Evolutionary conservation across 768 basidiomycete genomes (phyloP).

Genomic region (Boletus tomentosulus): DNA sequence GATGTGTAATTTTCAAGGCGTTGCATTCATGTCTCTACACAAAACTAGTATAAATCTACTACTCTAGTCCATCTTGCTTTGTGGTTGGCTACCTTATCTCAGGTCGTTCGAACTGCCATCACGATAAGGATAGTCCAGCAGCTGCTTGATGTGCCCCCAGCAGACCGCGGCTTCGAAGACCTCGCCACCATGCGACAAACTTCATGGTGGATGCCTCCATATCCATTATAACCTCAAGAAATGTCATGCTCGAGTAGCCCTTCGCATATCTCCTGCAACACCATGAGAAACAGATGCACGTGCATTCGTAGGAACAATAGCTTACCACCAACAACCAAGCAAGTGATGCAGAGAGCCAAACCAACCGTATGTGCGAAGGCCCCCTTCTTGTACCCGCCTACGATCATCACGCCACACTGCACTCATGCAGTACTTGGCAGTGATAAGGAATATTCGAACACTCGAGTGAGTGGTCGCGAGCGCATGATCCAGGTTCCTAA

Average conservation of each 20-base stretch:
- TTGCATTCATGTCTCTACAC: neutral
- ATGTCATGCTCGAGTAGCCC: conserved; percentile 44
- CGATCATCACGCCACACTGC: conserved; percentile 77
- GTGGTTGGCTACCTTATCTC: neutral
- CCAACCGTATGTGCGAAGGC: conserved; percentile 43
- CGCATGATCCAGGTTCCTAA: conserved; percentile 75
- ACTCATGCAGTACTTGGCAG: conserved; percentile 80
- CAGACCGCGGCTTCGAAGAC: conserved; percentile 55
- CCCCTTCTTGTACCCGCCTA: conserved; percentile 45
- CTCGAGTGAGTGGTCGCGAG: conserved; percentile 85
- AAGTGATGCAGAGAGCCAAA: conserved; percentile 46
- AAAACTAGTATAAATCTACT: conserved; percentile 2
- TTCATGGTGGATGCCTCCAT: conserved; percentile 52
- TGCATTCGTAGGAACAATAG: conserved; percentile 2
- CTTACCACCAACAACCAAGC: conserved; percentile 75
- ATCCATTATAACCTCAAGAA: conserved; percentile 65
- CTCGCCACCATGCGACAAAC: conserved; percentile 59
- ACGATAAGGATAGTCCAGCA: conserved; percentile 50
- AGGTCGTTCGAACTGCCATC: neutral
- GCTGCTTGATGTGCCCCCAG: conserved; percentile 68
- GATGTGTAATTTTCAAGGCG: neutral
- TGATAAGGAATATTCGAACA: conserved; percentile 86
- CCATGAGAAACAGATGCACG: conserved; percentile 1
- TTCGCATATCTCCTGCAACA: conserved; percentile 54
- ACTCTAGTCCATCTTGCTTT: neutral